Conservation (phyloP, 2,329 filamentous ascomycete species). For the Phialemoniopsis sp. region DNA sequence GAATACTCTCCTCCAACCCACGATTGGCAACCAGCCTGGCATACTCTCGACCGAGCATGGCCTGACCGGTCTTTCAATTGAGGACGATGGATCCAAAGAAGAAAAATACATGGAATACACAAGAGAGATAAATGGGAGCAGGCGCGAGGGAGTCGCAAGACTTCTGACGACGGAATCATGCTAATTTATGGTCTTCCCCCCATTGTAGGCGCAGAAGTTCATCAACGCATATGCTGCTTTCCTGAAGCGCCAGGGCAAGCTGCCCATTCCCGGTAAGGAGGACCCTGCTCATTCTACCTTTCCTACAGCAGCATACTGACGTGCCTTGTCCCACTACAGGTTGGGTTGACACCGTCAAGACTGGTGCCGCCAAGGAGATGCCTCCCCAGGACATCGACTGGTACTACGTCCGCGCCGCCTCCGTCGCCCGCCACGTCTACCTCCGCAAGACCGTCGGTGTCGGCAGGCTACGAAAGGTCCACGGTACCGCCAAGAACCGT, state of each 20-base stretch:
- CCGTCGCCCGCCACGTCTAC: slow-evolving; percentile 97
- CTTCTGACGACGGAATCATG: slow-evolving; percentile 71
- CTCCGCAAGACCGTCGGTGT: slow-evolving; percentile 98
- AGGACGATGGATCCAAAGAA: slow-evolving; percentile 5
- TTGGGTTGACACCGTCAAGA: slow-evolving; percentile 99
- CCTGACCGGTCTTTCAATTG: too few species aligned
- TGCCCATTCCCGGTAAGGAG: slow-evolving; percentile 80
- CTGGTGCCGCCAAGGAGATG: slow-evolving; percentile 92
- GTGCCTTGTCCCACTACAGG: slow-evolving; percentile 42
- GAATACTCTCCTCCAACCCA: slow-evolving; percentile 1
- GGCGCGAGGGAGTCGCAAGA: slow-evolving; percentile 70
- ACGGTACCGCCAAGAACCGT: slow-evolving; percentile 97
- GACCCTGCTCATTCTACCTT: slow-evolving; percentile 1
- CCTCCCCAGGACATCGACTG: slow-evolving; percentile 98
- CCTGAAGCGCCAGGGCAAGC: slow-evolving; percentile 92
- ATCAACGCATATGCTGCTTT: slow-evolving; percentile 82
- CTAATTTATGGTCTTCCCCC: slow-evolving; percentile 51
- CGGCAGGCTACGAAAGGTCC: slow-evolving; percentile 92
- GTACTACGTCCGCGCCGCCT: slow-evolving; percentile 87
- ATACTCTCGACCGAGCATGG: too few species aligned
- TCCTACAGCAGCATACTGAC: neutral
- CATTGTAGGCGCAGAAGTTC: slow-evolving; percentile 76
- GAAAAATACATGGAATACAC: slow-evolving; percentile 3
- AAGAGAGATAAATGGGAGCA: slow-evolving; percentile 46
- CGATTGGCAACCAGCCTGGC: neutral